Evolutionary conservation across 2,329 filamentous ascomycete genomes (phyloP), one percentile per base, ranked within the genome.

Genomic region (Tolypocladium tropicale): DNA sequence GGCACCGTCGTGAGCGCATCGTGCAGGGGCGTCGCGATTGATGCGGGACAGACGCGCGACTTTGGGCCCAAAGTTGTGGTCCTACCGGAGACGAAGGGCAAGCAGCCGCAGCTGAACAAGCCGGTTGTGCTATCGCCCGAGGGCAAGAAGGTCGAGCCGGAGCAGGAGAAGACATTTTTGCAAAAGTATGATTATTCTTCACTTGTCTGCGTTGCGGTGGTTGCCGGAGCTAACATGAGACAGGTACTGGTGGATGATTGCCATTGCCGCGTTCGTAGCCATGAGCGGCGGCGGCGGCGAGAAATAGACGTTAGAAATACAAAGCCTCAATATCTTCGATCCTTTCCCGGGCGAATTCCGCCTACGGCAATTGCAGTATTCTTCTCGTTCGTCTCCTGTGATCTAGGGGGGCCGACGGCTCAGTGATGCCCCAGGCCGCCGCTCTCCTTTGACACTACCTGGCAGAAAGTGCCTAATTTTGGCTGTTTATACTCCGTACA

Each of bases 171-270:
- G 78, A 77, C 79, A 2, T 76, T 88, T 59, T 67, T 88, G 56
- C 84, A 87, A 70, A 87, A 85, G 84, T 86, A 75, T 64, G 79
- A 6, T 41, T 11, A 30, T 43, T 9, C 9, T 21, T 50, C 46
- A 32, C 46, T 10, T 21, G 6, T 36, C 36, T 28, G 30, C 39
- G 34, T 48, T 14, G 18, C 51, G 21, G 36, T 30, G 46, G 30
- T 41, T 36, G 18, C 12, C 34, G 56, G 57, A 66, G 65, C 73
- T 78, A 68, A 76, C 65, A 30, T 56, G 51, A 30, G 55, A 53
- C 61, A 85, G 82, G 69, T 87, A 87, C 67, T 88, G 84, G 84
- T 87, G 83, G 83, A 67, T 83, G 62, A 70, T 84, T 69, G 78
- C 72, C 23, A 75, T 82, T 32, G 76, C 75, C 30, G 72, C 78